Base-by-base conservation (phyloP, 2,329 filamentous ascomycete genomes). In the Fonsecaea monophora region DNA sequence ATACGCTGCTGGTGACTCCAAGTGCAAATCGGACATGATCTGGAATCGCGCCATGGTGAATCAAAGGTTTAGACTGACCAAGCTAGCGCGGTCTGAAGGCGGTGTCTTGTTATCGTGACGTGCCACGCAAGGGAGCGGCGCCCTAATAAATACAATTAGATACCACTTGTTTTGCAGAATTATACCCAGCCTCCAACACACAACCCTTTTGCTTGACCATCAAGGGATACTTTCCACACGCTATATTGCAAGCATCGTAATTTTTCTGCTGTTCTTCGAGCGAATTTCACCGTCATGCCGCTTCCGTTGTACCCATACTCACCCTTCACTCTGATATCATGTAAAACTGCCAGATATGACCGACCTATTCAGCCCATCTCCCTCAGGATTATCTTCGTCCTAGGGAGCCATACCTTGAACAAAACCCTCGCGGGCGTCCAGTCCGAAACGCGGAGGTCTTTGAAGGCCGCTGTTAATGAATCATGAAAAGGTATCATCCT, bases 21-120 rank as follows among this genome's bases (percentile, higher is more conserved):
- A 78, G 67, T 88, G 86, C 3, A 88, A 78, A 74, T 88, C 86
- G 0, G 85, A 87, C n/a, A 87, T 64, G 55, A 88, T 81, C 69
- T 87, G 78, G 60, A 80, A 48, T 48, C n/a, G 42, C 13, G 18
- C 42, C 42, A 48, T 48, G 18, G 18, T 48, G 42, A 21, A n/a
- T n/a, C 2, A 2, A 18, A 10, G 6, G 40, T n/a, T 13, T 13
- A n/a, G 3, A 42, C 13, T 13, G 4, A 42, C 25, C 7, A n/a
- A 42, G 13, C 1, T 40, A 10, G 10, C 15, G 4, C 4, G 40
- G 15, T 25, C 15, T 42, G 13, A 42, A 42, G 40, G 4, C 38
- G 2, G 25, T 13, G 12, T 13, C 10, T 40, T 4, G 4, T 13
- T 40, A 40, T 40, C 38, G 38, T 13, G 8, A 40, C 9, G 38